These are phyloP conservation scores for Rhizopogon parksii DNA, from an alignment of 1,284 basidiomycete species.

Conservation along the genomic window DNA sequence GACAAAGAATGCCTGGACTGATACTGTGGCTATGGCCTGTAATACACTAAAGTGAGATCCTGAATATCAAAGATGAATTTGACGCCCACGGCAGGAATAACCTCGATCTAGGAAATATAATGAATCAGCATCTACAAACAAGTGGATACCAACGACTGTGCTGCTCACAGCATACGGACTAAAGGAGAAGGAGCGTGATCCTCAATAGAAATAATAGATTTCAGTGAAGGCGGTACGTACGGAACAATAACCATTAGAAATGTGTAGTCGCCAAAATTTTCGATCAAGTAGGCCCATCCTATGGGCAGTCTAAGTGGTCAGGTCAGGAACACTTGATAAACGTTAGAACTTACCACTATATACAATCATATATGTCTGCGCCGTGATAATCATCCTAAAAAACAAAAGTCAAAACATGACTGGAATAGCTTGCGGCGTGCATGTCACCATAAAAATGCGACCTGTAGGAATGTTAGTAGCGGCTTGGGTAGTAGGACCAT, in stretches of 20 bases:
- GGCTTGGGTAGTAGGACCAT: not conserved
- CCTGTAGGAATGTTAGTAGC: not conserved
- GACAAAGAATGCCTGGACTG: constrained; percentile 4
- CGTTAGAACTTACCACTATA: not conserved
- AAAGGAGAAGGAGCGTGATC: not conserved
- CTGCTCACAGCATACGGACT: not conserved
- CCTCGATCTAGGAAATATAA: not conserved
- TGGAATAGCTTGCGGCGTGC: not conserved
- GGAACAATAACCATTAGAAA: not conserved
- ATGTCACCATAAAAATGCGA: not conserved
- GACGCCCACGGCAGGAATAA: too few species aligned
- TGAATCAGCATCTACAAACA: not conserved
- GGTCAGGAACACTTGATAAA: not conserved
- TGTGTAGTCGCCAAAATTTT: not conserved
- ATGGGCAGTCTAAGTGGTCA: not conserved
- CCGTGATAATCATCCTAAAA: not conserved
- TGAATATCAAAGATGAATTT: not conserved
- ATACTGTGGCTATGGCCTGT: not conserved
- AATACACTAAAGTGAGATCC: not conserved
- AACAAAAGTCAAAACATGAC: not conserved
- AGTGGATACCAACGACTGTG: not conserved
- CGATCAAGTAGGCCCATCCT: not conserved
- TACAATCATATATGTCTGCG: not conserved
- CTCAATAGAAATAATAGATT: not conserved
- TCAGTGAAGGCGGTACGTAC: not conserved